Conservation (phyloP, 1,284 basidiomycete species). For the Trametes versicolor region DNA sequence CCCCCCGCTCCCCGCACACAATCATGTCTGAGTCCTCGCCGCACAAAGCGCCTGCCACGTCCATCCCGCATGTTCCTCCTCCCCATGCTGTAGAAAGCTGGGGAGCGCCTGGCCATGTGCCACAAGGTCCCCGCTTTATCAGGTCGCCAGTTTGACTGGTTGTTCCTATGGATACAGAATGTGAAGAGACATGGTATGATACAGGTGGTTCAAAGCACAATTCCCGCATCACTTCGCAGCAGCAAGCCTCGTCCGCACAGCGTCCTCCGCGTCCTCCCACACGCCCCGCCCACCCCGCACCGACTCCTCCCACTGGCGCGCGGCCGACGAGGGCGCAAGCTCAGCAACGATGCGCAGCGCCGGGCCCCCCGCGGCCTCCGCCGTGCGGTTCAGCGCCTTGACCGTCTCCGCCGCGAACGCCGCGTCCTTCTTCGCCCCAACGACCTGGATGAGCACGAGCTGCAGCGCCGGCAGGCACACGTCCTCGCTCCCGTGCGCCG, state of each 20-base stretch:
- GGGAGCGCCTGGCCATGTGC: no score
- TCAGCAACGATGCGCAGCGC: slow-evolving; percentile 46
- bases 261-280: slow-evolving; percentile 43
- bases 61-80: no score
- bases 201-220: background rate
- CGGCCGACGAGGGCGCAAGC: slow-evolving; percentile 44
- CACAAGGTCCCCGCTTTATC: no score
- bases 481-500: slow-evolving; percentile 12
- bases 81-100: no score
- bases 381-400: slow-evolving; percentile 39
- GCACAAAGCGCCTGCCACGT: no score
- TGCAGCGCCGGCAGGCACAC: slow-evolving; percentile 33
- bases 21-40: no score
- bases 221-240: slow-evolving; percentile 8
- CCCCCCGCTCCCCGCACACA: no score
- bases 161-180: slow-evolving; percentile 4
- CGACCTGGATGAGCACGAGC: slow-evolving; percentile 47
- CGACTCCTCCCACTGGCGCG: slow-evolving; percentile 47
- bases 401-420: slow-evolving; percentile 35
- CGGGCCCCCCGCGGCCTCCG: slow-evolving; percentile 34
- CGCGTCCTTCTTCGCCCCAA: slow-evolving; percentile 34
- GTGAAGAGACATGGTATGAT: background rate
- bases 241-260: slow-evolving; percentile 35
- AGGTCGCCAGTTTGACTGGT: no score
- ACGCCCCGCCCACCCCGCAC: slow-evolving; percentile 40